Conservation (phyloP, 768 basidiomycete genomes). For the Lentinula edodes region DNA sequence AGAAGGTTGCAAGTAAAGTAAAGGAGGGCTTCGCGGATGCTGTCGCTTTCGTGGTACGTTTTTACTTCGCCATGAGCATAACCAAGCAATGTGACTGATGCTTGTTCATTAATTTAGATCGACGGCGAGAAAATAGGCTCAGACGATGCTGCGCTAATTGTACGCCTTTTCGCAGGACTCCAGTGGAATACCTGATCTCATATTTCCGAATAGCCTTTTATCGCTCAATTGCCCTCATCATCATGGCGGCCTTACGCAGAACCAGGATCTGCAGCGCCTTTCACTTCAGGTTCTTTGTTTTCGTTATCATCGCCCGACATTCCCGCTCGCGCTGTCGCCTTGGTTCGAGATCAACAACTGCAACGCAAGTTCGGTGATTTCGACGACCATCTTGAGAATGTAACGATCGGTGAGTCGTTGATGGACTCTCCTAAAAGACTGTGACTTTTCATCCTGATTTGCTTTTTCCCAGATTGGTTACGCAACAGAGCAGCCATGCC, state of each 20-base stretch:
- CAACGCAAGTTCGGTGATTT: conserved; percentile 70
- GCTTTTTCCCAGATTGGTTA: conserved; percentile 33
- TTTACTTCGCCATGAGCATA: not conserved
- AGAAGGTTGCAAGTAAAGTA: conserved; percentile 54
- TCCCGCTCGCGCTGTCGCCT: conserved; percentile 40
- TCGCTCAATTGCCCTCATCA: conserved; percentile 27
- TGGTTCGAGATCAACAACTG: conserved; percentile 44
- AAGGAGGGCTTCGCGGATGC: conserved; percentile 49
- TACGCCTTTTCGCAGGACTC: conserved; percentile 17
- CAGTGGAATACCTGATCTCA: not conserved
- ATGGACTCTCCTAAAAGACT: conserved; percentile 19
- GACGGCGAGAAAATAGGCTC: conserved; percentile 56
- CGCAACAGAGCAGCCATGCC: conserved; percentile 33
- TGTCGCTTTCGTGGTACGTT: conserved; percentile 65
- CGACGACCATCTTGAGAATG: conserved; percentile 78
- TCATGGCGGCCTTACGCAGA: conserved; percentile 44
- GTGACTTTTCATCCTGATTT: conserved; percentile 14
- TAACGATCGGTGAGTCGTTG: conserved; percentile 42
- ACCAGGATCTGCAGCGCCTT: conserved; percentile 27
- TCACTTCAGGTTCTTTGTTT: conserved; percentile 39
- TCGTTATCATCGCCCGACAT: conserved; percentile 39
- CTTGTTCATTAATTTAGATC: conserved; percentile 33
- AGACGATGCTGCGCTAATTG: conserved; percentile 46
- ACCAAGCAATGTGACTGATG: not conserved
- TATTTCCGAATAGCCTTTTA: conserved; percentile 40